Evolutionary conservation across 345 rosid genomes (phyloP), one percentile per base, ranked within the genome.

Genomic region (Populus ilicifolia): DNA sequence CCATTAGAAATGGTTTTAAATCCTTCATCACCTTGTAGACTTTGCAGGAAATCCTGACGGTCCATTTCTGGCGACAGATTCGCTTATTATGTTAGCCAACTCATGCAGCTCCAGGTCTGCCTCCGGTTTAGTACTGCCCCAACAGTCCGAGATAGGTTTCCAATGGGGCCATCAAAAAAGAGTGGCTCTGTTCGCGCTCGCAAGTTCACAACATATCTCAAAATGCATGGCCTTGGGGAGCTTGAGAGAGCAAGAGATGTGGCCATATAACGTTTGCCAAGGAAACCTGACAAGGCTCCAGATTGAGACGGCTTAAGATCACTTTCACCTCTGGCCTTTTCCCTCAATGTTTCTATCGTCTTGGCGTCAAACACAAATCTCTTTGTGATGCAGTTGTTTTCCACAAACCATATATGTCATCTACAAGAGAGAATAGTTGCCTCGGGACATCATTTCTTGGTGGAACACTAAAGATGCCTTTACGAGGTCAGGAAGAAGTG

Each of bases 281-380:
- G 64, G 70, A 75, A 75, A 36, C n/a, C 35, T 29, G 72, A 43
- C n/a, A 82, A 18, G 10, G 69, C 79, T 54, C 52, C 39, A 23
- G 50, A 13, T 38, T 9, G 41, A 38, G 41, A 38, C 8, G 41
- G 82, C 23, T 27, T 59, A 13, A 8, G 20, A 0, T 48, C 71
- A 5, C 9, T 4, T n/a, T 75, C 70, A 29, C 68, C 62, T n/a
- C 10, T 44, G 10, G 72, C 77, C 72, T 18, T 33, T 8, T 23
- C 67, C 61, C 39, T 79, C 5, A 68, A 75, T 35, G 74, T 11
- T 8, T 43, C 63, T 13, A 79, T 56, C 9, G 77, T 65, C 18
- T 79, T n/a, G 1, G 44, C 74, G 27, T 67, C 25, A 50, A 79
- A 79, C 59, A 63, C 82, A 33, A 83, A 72, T 52, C 83, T 67